phyloP scores from a whole-genome alignment of 192 early-diverging fungal genomes.

The Dispira simplex region DNA sequence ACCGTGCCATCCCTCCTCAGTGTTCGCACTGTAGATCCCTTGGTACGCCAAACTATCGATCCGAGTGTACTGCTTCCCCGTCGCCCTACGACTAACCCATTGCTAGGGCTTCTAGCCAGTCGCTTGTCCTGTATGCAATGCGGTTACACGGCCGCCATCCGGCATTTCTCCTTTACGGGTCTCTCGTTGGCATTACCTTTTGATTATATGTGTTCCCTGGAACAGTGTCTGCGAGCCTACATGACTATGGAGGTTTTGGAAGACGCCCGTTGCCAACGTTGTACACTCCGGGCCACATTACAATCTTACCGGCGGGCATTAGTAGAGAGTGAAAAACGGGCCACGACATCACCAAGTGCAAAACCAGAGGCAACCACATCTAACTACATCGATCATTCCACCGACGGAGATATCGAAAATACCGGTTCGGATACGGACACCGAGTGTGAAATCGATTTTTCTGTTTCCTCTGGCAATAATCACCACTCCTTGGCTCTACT shows the following conservation, averaged over 20 bases:
- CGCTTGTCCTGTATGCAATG: slow-evolving; percentile 67
- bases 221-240: slow-evolving; percentile 39
- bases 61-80: not conserved
- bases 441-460: no score
- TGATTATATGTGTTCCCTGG: not conserved
- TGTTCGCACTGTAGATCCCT: not conserved
- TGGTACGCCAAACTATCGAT: not conserved
- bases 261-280: slow-evolving; percentile 33
- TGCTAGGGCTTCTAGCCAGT: slow-evolving; percentile 42
- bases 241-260: slow-evolving; percentile 44
- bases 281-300: not conserved
- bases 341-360: no score
- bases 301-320: no score
- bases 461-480: no score
- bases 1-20: not conserved
- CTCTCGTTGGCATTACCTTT: slow-evolving; percentile 52
- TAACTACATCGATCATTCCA: no score
- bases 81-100: slow-evolving; percentile 16
- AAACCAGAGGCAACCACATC: no score
- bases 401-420: no score
- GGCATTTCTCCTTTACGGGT: slow-evolving; percentile 70
- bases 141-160: slow-evolving; percentile 61
- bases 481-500: no score
- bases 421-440: no score
- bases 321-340: no score